These are phyloP conservation scores for Boletellus sp. DNA, from an alignment of 768 basidiomycete genomes.

Conservation along the genomic window DNA sequence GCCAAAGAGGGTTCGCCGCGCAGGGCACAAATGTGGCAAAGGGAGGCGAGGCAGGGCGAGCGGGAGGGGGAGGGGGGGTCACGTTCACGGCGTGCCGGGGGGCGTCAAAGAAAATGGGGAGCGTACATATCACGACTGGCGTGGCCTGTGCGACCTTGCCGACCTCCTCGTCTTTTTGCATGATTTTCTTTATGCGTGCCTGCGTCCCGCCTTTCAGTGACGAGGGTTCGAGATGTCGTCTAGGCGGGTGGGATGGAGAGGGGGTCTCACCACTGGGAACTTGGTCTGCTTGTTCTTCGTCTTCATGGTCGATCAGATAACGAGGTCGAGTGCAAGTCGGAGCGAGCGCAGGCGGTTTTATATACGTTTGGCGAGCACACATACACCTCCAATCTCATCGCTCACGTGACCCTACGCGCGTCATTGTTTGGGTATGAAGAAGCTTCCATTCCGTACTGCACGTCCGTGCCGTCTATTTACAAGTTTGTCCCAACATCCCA, in stretches of 20 bases:
- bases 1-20: too few species aligned
- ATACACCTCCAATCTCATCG: conserved; percentile 20
- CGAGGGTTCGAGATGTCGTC: not conserved
- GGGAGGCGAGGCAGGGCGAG: not conserved
- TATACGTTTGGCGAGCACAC: not conserved
- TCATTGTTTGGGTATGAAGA: not conserved
- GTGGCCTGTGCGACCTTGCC: conserved; percentile 97
- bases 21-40: too few species aligned
- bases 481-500: not conserved
- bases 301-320: conserved; percentile 50
- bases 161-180: conserved; percentile 99
- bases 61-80: not conserved
- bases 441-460: too few species aligned
- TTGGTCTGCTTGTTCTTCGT: conserved; percentile 90
- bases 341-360: not conserved
- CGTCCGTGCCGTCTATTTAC: not conserved
- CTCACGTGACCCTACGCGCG: conserved; percentile 18
- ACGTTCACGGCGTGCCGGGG: conserved; percentile 11
- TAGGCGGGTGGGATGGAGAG: conserved; percentile 3
- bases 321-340: not conserved
- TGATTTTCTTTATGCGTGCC: conserved; percentile 99
- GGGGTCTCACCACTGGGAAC: conserved; percentile 74
- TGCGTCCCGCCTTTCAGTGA: conserved; percentile 30
- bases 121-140: conserved; percentile 93
- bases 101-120: conserved; percentile 6